Conservation (phyloP, 148 eudicot genomes). For the Chenopodium quinoa region DNA sequence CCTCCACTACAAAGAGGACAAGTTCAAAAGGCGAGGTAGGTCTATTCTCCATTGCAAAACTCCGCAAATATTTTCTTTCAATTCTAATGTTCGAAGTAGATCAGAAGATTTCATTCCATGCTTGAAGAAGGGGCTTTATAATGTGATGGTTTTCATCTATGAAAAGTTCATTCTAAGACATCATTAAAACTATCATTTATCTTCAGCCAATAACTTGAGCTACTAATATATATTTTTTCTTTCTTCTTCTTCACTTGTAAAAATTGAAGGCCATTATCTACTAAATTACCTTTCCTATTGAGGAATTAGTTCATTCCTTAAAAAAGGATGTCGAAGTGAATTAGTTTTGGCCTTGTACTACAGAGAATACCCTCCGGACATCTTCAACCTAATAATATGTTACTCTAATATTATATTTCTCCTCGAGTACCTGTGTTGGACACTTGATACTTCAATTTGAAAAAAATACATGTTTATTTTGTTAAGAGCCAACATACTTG, state of each 20-base stretch:
- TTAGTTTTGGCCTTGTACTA: neutral
- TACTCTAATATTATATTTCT: too few species aligned
- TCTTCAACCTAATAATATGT: neutral
- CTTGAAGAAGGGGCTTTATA: neutral
- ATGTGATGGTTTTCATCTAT: neutral
- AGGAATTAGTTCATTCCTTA: neutral
- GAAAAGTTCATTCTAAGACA: neutral
- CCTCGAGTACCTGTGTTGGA: neutral
- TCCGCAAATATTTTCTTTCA: neutral
- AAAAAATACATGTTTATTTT: too few species aligned
- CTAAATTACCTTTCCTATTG: neutral
- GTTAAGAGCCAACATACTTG: neutral
- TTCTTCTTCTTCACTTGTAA: neutral
- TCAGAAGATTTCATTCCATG: neutral
- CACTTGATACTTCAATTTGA: neutral
- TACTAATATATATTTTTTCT: neutral
- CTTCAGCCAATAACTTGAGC: neutral
- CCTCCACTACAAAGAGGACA: slow-evolving; percentile 38
- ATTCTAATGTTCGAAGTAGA: neutral
- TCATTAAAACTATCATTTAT: neutral
- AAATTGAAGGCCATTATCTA: neutral
- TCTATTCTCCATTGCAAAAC: neutral
- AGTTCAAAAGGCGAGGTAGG: slow-evolving; percentile 62
- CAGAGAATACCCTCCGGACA: neutral
- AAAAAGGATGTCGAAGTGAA: neutral